Base-by-base conservation (phyloP, 225 moss, liverwort and hornwort species). In the Bryoerythrophyllum caledonicum region DNA sequence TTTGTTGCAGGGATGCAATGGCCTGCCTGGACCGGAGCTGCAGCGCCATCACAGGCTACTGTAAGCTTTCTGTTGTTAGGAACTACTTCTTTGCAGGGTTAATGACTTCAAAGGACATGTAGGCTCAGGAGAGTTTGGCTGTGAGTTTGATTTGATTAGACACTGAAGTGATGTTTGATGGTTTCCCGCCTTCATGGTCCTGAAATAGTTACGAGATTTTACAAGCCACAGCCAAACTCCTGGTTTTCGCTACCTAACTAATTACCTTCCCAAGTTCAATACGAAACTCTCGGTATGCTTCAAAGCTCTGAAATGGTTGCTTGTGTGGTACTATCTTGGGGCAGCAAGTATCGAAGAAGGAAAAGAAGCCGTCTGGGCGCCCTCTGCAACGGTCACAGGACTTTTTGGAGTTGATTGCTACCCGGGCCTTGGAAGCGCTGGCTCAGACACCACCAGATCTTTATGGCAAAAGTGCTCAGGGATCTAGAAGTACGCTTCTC, bases 371-470 rank as follows among this genome's bases (percentile, higher is more conserved):
- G 17, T 6, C 48, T 5, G 44, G 44, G 44, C 44, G 44, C 1
- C 15, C 73, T 41, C 26, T 63, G 48, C 74, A 63, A 60, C 62
- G 25, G 58, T 77, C 75, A 26, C 74, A 80, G 16, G 76, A 58
- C 27, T 37, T 82, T 54, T 65, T 76, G 21, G 80, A 74, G 66
- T 5, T 63, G 62, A 74, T 84, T 43, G 71, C 82, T 41, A 74
- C 24, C 53, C 79, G 77, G 65, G 87, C 84, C 3, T 72, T 87
- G 16, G 77, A 84, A 67, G 87, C 84, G 14, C 87, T 87, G 60
- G 87, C 87, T 26, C 79, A 63, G 25, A 46, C 76, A 17, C 87
- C 87, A 23, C 56, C 48, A 68, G n/a, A 56, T 20, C 68, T 23
- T 7, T 16, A 65, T 57, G 70, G 82, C 66, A 74, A 46, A 67